These are phyloP conservation scores for Termitomyces sp. DNA, from an alignment of 768 basidiomycete species.

Conservation along the genomic window DNA sequence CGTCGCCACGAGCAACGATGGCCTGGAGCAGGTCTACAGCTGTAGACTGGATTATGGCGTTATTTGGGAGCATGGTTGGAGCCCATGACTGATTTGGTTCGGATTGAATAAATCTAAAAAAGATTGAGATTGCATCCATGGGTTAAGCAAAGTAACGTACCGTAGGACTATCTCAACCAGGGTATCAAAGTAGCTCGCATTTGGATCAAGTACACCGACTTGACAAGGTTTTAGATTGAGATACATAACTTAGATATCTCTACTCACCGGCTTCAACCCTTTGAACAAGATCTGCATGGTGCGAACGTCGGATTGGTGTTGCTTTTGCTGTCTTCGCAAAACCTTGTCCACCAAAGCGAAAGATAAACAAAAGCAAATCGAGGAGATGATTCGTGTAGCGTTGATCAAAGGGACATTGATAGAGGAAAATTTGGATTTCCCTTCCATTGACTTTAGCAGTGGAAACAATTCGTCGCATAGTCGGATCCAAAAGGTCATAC, in stretches of 20 bases:
- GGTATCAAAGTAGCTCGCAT: slow-evolving; percentile 73
- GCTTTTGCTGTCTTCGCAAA: slow-evolving; percentile 73
- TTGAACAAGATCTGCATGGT: slow-evolving; percentile 57
- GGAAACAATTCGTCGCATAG: slow-evolving; percentile 49
- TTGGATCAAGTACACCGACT: slow-evolving; percentile 42
- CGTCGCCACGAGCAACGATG: slow-evolving; percentile 77
- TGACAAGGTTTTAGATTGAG: slow-evolving; percentile 6
- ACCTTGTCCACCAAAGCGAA: slow-evolving; percentile 87
- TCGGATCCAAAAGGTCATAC: slow-evolving; percentile 69
- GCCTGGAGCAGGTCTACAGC: slow-evolving; percentile 81
- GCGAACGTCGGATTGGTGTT: slow-evolving; percentile 59
- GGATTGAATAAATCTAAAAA: slow-evolving; percentile 66
- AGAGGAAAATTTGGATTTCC: slow-evolving; percentile 63
- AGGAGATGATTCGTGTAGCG: slow-evolving; percentile 68
- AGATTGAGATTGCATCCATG: neutral
- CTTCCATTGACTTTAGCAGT: slow-evolving; percentile 55
- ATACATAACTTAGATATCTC: neutral
- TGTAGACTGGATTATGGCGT: slow-evolving; percentile 65
- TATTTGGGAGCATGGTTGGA: slow-evolving; percentile 55
- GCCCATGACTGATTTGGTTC: slow-evolving; percentile 56
- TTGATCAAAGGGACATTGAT: slow-evolving; percentile 78
- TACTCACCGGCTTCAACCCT: slow-evolving; percentile 57
- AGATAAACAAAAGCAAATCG: slow-evolving; percentile 71
- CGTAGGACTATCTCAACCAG: slow-evolving; percentile 69
- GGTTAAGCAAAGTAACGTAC: slow-evolving; percentile 34